These are phyloP conservation scores for Dactylella cylindrospora DNA, from an alignment of 2,329 filamentous ascomycete species.

Conservation along the genomic window DNA sequence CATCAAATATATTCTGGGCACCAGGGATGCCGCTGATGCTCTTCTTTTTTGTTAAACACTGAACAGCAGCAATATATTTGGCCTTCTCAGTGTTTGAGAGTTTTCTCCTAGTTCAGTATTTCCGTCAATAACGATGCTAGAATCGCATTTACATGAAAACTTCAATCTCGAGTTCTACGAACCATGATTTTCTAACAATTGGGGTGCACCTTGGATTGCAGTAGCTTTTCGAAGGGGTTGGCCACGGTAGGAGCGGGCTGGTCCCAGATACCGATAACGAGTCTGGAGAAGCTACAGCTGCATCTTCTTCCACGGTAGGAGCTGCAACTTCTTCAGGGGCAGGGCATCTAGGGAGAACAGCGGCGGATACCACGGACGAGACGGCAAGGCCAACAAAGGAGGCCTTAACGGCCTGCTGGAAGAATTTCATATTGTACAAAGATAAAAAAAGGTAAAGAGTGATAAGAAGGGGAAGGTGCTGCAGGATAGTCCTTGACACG, in stretches of 20 bases:
- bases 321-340: conserved; percentile 7
- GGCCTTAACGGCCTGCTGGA: neutral
- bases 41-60: conserved; percentile 30
- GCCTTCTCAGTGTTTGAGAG: conserved; percentile 35
- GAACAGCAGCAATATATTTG: conserved; percentile 41
- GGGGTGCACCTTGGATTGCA: conserved; percentile 14
- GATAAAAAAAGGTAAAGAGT: neutral
- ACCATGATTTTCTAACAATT: conserved; percentile 23
- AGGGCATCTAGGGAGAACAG: conserved; percentile 10
- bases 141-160: neutral
- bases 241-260: conserved; percentile 8
- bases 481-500: no score
- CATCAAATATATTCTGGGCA: conserved; percentile 38
- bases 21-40: conserved; percentile 33
- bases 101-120: conserved; percentile 34
- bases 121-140: neutral
- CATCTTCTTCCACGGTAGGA: conserved; percentile 5
- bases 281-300: neutral
- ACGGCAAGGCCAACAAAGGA: conserved; percentile 9
- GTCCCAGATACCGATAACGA: no score
- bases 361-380: conserved; percentile 7
- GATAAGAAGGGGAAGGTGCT: no score
- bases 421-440: neutral
- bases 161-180: no score
- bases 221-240: conserved; percentile 5